Evolutionary conservation across 345 rosid genomes (phyloP), one percentile per base, ranked within the genome.

Genomic region (Populus pruinosa): DNA sequence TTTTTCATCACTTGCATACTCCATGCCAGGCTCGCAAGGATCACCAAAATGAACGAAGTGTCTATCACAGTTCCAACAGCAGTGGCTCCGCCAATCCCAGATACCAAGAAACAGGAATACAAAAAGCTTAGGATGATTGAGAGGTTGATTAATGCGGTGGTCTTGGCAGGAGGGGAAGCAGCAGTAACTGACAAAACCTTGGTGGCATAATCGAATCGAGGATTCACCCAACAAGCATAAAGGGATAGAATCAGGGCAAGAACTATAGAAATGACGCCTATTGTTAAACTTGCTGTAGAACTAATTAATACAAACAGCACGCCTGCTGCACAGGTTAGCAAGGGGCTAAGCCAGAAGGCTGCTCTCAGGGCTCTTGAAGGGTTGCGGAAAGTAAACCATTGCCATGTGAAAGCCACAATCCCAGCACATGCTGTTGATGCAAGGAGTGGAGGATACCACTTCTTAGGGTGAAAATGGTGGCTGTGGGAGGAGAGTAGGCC

Each of bases 61-160:
- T 93, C 92, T 13, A 85, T 71, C 43, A 27, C 76, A 21, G 91
- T 88, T 75, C 88, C 87, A 3, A 89, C 80, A 0, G 95, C 82
- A 20, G 89, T 87, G 31, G 98, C 98, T 38, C 96, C 97, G 33
- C 96, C 97, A 21, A 95, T 90, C 73, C 96, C 99, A 20, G 85
- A 83, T 61, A 91, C 85, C 85, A 89, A 76, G 84, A 95, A 88
- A 49, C 87, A 70, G 29, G 90, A 89, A 83, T 90, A 91, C 6
- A 88, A 3, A 3, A 81, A 50, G 27, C 90, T 71, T 3, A 49
- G 41, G 10, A 78, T 1, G 78, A 86, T 76, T 3, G 93, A 85
- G 18, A 83, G 69, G 44, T 36, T 12, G 44, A 82, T 86, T 59
- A 91, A 67, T 21, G 36, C 49, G 35, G 75, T 68, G n/a, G 89